Evolutionary conservation across 306 rosid genomes (phyloP).

Genomic region (Cyamopsis tetragonoloba): DNA sequence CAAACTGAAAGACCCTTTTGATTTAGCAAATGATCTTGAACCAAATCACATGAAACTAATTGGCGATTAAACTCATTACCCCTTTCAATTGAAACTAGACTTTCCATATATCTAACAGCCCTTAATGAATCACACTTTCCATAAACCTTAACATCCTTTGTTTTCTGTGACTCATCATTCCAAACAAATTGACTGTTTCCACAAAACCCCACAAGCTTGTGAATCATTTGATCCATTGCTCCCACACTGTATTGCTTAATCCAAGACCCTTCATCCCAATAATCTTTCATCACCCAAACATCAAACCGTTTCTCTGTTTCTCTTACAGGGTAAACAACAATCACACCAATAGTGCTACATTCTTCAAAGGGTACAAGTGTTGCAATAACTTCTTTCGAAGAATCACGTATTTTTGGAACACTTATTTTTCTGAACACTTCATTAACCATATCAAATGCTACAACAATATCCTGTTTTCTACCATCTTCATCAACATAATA

Average conservation of each 20-base stretch:
- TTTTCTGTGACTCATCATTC: neutral
- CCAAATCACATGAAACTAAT: neutral
- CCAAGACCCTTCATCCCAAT: conserved; percentile 24
- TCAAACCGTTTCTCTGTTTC: neutral
- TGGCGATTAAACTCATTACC: neutral
- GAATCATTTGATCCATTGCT: neutral
- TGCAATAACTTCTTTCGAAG: neutral
- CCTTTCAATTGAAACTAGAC: conserved; percentile 16
- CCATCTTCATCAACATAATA: neutral
- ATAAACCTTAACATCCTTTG: neutral
- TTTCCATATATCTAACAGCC: conserved; percentile 21
- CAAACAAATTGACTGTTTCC: neutral
- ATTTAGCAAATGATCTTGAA: neutral
- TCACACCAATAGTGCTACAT: neutral
- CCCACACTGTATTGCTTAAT: conserved; percentile 14
- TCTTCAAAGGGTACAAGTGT: conserved; percentile 12
- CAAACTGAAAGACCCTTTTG: too few species aligned
- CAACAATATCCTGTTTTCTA: neutral
- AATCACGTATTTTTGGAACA: conserved; percentile 2
- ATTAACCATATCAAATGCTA: conserved; percentile 16
- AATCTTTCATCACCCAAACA: conserved; percentile 24
- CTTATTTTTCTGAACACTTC: conserved; percentile 13
- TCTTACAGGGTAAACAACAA: conserved; percentile 9
- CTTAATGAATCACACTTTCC: conserved; percentile 14
- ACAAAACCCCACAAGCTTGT: conserved; percentile 14